Conservation (phyloP, 495 filamentous ascomycete species). For the Aspergillus diversus region DNA sequence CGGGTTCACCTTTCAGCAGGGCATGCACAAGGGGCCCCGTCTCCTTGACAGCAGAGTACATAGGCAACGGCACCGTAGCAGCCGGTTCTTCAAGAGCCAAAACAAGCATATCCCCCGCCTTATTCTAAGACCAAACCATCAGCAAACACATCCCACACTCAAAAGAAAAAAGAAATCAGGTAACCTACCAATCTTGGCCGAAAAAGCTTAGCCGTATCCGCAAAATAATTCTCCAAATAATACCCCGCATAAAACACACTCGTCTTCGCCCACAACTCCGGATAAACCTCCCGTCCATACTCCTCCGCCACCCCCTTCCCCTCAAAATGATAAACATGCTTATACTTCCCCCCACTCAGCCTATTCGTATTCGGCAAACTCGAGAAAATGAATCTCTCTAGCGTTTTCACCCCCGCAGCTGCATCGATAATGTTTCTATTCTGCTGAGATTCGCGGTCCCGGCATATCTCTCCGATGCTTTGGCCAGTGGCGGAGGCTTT, state of each 20-base stretch:
- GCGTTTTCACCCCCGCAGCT: slow-evolving; percentile 43
- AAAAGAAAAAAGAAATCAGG: neutral
- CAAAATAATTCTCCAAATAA: slow-evolving; percentile 39
- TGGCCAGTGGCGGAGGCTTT: slow-evolving; percentile 6
- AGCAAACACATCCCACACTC: neutral
- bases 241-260: slow-evolving; percentile 42
- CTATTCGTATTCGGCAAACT: slow-evolving; percentile 37
- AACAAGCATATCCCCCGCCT: neutral
- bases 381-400: slow-evolving; percentile 46
- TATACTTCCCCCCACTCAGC: slow-evolving; percentile 37
- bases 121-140: neutral
- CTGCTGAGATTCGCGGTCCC: slow-evolving; percentile 42
- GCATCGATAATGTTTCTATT: slow-evolving; percentile 52
- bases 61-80: neutral
- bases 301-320: slow-evolving; percentile 37
- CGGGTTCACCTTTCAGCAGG: slow-evolving; percentile 31
- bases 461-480: slow-evolving; percentile 28
- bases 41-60: slow-evolving; percentile 29
- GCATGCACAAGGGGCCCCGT: slow-evolving; percentile 38
- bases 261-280: slow-evolving; percentile 47
- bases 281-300: slow-evolving; percentile 39
- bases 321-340: slow-evolving; percentile 46
- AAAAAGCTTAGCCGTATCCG: neutral
- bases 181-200: neutral
- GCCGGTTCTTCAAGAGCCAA: neutral